Conservation (phyloP, 192 early-diverging fungal genomes). For the Backusella macrospora region DNA sequence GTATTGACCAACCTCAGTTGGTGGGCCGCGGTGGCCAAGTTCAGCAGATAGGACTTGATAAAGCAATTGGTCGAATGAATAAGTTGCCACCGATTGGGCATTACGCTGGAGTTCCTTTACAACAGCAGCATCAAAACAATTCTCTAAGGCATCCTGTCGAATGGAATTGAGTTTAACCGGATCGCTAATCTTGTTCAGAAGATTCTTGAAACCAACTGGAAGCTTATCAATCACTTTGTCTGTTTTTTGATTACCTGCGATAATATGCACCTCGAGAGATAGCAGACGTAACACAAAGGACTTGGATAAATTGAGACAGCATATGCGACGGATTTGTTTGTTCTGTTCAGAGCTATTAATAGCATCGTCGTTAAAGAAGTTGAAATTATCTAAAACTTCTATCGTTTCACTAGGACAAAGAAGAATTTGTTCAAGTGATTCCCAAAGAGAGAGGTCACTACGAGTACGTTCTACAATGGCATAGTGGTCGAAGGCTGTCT, state of each 20-base stretch:
- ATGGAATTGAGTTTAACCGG: constrained; percentile 16
- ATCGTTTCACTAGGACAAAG: constrained; percentile 13
- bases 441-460: constrained; percentile 50
- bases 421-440: constrained; percentile 41
- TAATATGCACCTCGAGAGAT: constrained; percentile 32
- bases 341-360: not conserved
- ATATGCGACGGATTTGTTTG: constrained; percentile 18
- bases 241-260: not conserved
- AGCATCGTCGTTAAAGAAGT: not conserved
- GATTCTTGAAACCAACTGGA: constrained; percentile 31
- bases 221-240: constrained; percentile 5
- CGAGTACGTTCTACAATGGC: constrained; percentile 43
- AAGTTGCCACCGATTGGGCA: not conserved
- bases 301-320: constrained; percentile 30
- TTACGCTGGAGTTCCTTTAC: not conserved
- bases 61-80: not conserved
- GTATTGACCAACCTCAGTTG: constrained; percentile 36
- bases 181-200: constrained; percentile 34
- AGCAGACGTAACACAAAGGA: constrained; percentile 30
- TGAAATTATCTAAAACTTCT: too few species aligned
- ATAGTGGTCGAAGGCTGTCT: constrained; percentile 47
- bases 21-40: constrained; percentile 23
- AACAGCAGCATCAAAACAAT: not conserved
- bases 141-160: constrained; percentile 11
- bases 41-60: not conserved